Percentiles rank a stretch among this genome's conserved stretches.
These are phyloP conservation scores for Ilyonectria sp. DNA, from an alignment of 2,329 filamentous ascomycete genomes.

Conservation along the genomic window DNA sequence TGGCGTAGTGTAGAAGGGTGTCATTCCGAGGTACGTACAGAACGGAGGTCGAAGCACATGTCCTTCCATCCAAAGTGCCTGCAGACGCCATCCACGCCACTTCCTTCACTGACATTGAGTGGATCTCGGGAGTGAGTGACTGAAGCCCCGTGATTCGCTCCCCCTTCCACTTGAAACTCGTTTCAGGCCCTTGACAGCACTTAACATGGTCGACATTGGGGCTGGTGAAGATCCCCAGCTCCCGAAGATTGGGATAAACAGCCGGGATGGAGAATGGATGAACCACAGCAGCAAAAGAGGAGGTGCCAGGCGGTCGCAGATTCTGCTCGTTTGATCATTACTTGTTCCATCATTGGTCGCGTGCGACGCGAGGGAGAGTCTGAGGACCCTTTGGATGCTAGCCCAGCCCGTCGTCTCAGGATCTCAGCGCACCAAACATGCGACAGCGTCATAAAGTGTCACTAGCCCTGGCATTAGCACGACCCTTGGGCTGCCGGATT, in stretches of 20 bases:
- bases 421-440: constrained; percentile 37
- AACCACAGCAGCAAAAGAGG: constrained; percentile 10
- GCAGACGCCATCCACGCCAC: constrained; percentile 36
- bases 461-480: constrained; percentile 30
- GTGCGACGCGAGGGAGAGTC: not conserved
- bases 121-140: constrained; percentile 33
- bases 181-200: constrained; percentile 45
- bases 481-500: constrained; percentile 3
- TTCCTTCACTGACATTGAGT: constrained; percentile 32
- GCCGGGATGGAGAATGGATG: constrained; percentile 18
- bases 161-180: constrained; percentile 38
- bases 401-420: constrained; percentile 36
- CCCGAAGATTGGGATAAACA: constrained; percentile 27
- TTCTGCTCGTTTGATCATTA: not conserved
- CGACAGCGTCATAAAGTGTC: constrained; percentile 38
- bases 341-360: constrained; percentile 26
- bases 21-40: not conserved
- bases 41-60: not conserved
- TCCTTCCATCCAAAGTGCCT: not conserved
- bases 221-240: constrained; percentile 38
- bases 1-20: not conserved
- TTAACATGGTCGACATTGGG: constrained; percentile 11
- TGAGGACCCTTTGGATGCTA: constrained; percentile 7
- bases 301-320: constrained; percentile 7
- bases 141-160: constrained; percentile 36